Evolutionary conservation across 2,329 filamentous ascomycete species (phyloP).

Genomic region (Stagonosporopsis vannaccii): DNA sequence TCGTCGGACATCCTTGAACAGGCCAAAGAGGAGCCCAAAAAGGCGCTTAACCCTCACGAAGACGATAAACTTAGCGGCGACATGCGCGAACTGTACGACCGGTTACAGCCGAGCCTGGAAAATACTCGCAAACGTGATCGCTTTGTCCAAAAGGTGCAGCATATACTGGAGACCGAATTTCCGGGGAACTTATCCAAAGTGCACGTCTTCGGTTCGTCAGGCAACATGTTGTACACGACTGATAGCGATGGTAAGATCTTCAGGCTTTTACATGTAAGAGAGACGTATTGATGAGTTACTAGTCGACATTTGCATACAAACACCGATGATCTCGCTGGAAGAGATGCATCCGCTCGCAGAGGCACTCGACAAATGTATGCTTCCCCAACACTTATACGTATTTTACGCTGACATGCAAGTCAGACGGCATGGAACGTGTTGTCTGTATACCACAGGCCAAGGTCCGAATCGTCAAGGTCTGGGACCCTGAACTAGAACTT

Average conservation of each 20-base stretch:
- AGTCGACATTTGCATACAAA: constrained; percentile 99
- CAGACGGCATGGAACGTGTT: constrained; percentile 96
- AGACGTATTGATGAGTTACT: constrained; percentile 31
- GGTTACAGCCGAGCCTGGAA: constrained; percentile 80
- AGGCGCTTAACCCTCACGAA: constrained; percentile 48
- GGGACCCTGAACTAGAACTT: constrained; percentile 89
- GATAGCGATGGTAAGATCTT: constrained; percentile 83
- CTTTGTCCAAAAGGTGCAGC: constrained; percentile 87
- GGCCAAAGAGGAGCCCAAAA: constrained; percentile 72
- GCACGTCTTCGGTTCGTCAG: constrained; percentile 96
- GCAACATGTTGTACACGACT: constrained; percentile 91
- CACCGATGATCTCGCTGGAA: constrained; percentile 84
- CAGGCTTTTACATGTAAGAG: background rate
- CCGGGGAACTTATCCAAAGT: constrained; percentile 89
- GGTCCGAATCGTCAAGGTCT: constrained; percentile 98
- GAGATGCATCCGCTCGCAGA: constrained; percentile 90
- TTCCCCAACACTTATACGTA: background rate
- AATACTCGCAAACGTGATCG: constrained; percentile 78
- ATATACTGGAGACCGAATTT: constrained; percentile 88
- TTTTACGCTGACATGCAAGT: constrained; percentile 41
- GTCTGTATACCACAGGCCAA: constrained; percentile 95
- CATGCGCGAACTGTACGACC: constrained; percentile 84
- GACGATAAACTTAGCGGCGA: constrained; percentile 72
- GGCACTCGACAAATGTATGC: constrained; percentile 79
- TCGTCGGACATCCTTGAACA: constrained; percentile 83